Conservation (phyloP, 208 protist species). For the Wallacemonas sp. region DNA sequence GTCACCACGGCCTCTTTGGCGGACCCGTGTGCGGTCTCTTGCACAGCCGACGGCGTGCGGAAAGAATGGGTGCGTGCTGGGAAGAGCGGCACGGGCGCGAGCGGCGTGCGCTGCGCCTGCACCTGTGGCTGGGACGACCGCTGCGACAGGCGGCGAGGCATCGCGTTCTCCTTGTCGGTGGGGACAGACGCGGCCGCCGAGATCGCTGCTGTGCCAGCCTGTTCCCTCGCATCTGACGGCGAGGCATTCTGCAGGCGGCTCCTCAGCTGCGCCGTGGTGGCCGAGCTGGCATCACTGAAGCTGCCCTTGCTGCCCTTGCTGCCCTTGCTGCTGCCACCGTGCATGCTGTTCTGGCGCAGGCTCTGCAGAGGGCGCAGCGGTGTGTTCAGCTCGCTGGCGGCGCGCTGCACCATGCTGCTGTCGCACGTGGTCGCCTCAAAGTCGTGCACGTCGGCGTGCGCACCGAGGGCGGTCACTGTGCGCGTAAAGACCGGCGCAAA, state of each 20-base stretch:
- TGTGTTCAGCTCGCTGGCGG: conserved; percentile 16
- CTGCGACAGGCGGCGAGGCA: not conserved
- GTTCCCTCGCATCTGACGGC: not conserved
- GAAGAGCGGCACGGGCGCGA: not conserved
- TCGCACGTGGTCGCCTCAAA: conserved; percentile 42
- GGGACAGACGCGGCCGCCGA: not conserved
- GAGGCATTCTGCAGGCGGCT: no score
- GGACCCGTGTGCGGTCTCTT: not conserved
- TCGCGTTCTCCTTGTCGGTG: conserved; percentile 15
- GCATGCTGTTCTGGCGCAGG: conserved; percentile 13
- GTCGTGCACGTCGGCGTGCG: conserved; percentile 51
- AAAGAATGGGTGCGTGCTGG: not conserved
- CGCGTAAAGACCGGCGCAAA: conserved; percentile 72
- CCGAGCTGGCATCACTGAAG: not conserved
- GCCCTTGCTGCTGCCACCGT: not conserved
- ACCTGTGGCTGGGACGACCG: not conserved
- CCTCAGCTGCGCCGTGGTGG: no score
- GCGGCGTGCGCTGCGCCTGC: conserved; percentile 9
- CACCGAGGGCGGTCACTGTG: conserved; percentile 28
- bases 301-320: not conserved
- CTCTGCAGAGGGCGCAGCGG: conserved; percentile 12
- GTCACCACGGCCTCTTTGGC: not conserved
- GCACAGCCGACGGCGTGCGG: not conserved
- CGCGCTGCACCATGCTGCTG: conserved; percentile 19
- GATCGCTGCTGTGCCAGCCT: no score